Evolutionary conservation across 2,329 filamentous ascomycete species (phyloP).

Genomic region (Phyllosticta citrichinensis): DNA sequence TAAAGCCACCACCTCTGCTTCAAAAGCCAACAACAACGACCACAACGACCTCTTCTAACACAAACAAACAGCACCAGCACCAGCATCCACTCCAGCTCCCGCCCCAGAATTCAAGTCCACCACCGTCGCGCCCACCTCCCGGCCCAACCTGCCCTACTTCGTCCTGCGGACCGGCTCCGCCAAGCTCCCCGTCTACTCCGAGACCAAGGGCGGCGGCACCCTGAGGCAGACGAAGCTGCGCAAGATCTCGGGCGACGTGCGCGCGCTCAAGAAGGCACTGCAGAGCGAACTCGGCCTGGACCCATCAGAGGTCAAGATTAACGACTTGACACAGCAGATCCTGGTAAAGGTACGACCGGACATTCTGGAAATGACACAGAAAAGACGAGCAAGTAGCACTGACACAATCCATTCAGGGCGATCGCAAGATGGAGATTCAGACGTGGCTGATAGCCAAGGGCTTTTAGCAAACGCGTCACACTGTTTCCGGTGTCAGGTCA

Average conservation of each 20-base stretch:
- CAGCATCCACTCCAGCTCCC: conserved; percentile 19
- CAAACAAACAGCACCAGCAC: conserved; percentile 9
- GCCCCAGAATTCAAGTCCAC: conserved; percentile 21
- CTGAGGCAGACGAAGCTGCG: conserved; percentile 64
- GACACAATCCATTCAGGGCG: conserved; percentile 14
- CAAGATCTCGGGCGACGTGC: conserved; percentile 65
- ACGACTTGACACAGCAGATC: conserved; percentile 60
- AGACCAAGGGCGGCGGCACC: conserved; percentile 65
- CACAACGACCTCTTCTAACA: conserved; percentile 8
- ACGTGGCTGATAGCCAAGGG: conserved; percentile 25
- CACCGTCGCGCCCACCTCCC: conserved; percentile 23
- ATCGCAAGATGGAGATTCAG: conserved; percentile 22
- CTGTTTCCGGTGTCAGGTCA: not conserved
- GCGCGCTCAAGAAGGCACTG: conserved; percentile 55
- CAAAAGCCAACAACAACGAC: conserved; percentile 16
- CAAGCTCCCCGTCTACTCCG: conserved; percentile 68
- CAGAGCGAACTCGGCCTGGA: conserved; percentile 47
- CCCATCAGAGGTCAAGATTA: conserved; percentile 45
- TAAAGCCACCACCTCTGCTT: not conserved
- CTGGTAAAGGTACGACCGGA: conserved; percentile 21
- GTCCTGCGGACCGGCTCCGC: conserved; percentile 61
- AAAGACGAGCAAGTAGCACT: not conserved
- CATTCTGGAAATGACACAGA: too few relatives aligned
- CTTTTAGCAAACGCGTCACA: conserved; percentile 16
- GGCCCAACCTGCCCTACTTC: conserved; percentile 49